Evolutionary conservation across 805 yeast genomes (phyloP).

Genomic region (Ogataea neopini): DNA sequence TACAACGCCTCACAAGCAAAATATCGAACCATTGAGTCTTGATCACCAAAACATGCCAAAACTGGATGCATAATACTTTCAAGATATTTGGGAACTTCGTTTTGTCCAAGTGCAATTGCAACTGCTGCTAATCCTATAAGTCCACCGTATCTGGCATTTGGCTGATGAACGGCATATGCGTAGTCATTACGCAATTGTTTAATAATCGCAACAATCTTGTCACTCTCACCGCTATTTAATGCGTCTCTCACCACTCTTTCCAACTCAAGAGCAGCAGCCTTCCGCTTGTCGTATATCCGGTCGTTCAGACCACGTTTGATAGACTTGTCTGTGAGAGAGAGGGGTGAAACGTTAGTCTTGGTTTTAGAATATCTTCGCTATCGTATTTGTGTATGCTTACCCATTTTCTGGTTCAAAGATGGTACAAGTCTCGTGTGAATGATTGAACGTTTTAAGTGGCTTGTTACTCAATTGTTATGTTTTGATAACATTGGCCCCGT

Average conservation of each 20-base stretch:
- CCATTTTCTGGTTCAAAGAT: neutral
- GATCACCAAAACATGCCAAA: constrained; percentile 93
- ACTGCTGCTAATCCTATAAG: constrained; percentile 94
- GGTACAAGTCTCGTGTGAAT: neutral
- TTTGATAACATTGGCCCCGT: neutral
- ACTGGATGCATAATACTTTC: constrained; percentile 91
- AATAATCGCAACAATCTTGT: constrained; percentile 61
- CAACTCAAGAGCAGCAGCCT: constrained; percentile 73
- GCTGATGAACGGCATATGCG: constrained; percentile 80
- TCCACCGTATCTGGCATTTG: constrained; percentile 93
- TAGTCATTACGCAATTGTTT: constrained; percentile 75
- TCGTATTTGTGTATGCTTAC: neutral
- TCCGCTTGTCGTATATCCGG: constrained; percentile 74
- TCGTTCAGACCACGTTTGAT: constrained; percentile 70
- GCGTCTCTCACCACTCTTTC: constrained; percentile 78
- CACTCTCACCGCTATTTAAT: constrained; percentile 58
- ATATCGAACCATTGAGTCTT: constrained; percentile 94
- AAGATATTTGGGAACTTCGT: constrained; percentile 78
- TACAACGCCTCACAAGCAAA: constrained; percentile 96
- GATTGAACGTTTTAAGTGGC: neutral
- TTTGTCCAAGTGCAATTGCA: constrained; percentile 85
- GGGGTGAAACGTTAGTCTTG: neutral
- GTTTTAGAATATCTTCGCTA: neutral
- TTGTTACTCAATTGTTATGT: neutral
- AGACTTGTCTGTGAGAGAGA: constrained; percentile 48